Percentiles rank a stretch among this genome's conserved stretches.
phyloP scores from a whole-genome alignment of 192 early-diverging fungal species.

The Backusella luteola region DNA sequence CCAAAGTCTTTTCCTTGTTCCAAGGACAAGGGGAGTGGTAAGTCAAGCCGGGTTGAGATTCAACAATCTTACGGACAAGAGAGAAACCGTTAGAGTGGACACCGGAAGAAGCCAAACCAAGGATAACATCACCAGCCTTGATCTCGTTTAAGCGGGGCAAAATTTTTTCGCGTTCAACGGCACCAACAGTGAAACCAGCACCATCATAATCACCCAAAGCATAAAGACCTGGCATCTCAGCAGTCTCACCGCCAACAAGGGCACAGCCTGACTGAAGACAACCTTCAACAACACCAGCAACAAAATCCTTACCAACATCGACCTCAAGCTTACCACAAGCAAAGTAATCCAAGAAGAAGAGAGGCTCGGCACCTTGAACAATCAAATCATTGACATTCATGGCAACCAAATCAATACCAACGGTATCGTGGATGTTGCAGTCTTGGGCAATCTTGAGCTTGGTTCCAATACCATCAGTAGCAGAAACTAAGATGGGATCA shows the following conservation, averaged over 20 bases:
- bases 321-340: conserved; percentile 94
- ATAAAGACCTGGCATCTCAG: conserved; percentile 99
- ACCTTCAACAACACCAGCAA: conserved; percentile 92
- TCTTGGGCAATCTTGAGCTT: conserved; percentile 96
- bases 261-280: conserved; percentile 90
- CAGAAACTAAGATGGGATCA: conserved; percentile 95
- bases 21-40: conserved; percentile 86
- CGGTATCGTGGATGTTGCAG: conserved; percentile 84
- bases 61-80: conserved; percentile 89
- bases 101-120: conserved; percentile 95
- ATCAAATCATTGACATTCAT: conserved; percentile 99
- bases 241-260: conserved; percentile 97
- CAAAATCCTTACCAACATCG: conserved; percentile 85
- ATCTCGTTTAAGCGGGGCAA: conserved; percentile 83
- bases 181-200: conserved; percentile 97
- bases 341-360: conserved; percentile 99
- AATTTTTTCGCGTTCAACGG: conserved; percentile 87
- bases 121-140: conserved; percentile 74
- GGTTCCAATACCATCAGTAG: conserved; percentile 98
- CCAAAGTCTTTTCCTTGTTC: conserved; percentile 64
- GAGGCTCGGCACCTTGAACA: conserved; percentile 98
- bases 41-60: conserved; percentile 63
- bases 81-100: conserved; percentile 99
- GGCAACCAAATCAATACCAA: conserved; percentile 97
- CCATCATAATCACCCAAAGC: conserved; percentile 83